These are phyloP conservation scores for Ogataea henricii DNA, from an alignment of 805 yeast species.

Conservation along the genomic window DNA sequence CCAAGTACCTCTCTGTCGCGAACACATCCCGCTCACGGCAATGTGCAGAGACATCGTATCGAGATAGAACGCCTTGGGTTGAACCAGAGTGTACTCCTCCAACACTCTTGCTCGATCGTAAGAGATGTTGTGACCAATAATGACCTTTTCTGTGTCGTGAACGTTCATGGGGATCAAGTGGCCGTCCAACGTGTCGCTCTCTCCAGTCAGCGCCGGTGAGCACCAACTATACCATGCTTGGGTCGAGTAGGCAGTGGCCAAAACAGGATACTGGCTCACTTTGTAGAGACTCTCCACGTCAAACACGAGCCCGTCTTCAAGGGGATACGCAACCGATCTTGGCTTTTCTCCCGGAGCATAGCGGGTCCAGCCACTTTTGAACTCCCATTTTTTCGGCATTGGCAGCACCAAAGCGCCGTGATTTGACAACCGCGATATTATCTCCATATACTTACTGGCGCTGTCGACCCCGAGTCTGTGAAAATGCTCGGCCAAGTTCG, in stretches of 20 bases:
- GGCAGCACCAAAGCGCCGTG: constrained; percentile 37
- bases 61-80: constrained; percentile 72
- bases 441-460: constrained; percentile 58
- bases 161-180: constrained; percentile 81
- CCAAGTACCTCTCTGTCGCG: constrained; percentile 85
- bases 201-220: constrained; percentile 75
- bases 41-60: constrained; percentile 95
- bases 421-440: constrained; percentile 47
- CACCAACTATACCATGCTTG: constrained; percentile 95
- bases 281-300: constrained; percentile 90
- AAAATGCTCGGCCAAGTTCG: constrained; percentile 81
- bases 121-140: constrained; percentile 89
- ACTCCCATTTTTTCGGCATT: constrained; percentile 54
- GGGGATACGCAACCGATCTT: constrained; percentile 62
- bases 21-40: constrained; percentile 88
- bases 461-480: constrained; percentile 61
- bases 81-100: constrained; percentile 76
- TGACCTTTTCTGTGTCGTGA: constrained; percentile 48
- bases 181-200: constrained; percentile 44
- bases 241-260: constrained; percentile 78
- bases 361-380: constrained; percentile 78
- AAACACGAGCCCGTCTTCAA: constrained; percentile 72
- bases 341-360: constrained; percentile 62
- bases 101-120: constrained; percentile 84
- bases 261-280: constrained; percentile 66